Evolutionary conservation across 352 stramenopile species (phyloP), one percentile per base, ranked within the genome.

Genomic region (Pythium coloratum): DNA sequence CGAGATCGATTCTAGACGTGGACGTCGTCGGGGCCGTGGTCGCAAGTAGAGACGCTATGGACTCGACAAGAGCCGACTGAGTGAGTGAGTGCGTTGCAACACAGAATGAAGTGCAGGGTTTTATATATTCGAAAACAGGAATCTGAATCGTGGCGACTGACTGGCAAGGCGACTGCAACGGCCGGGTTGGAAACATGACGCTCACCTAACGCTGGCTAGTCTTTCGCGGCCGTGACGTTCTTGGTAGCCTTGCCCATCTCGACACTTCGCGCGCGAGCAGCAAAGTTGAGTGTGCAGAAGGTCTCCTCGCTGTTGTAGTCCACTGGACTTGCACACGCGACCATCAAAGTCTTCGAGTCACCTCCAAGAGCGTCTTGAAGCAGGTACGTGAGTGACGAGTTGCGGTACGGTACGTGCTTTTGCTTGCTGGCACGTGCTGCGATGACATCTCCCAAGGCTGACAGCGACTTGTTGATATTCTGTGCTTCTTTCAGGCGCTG

Each of bases 371-470:
- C 94, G 77, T 98, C 94, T 72, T 97, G 90, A 10, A 98, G 83
- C 55, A 98, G 75, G 68, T 95, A 97, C 38, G 95, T 98, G 38
- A 99, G 78, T 32, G 92, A 98, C 30, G 90, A 98, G 75, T 98
- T 98, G 67, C 95, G 82, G 70, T 97, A 98, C 33, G 95, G 95
- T 9, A 98, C 84, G 76, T 99, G 96, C 69, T 94, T 94, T 26
- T 86, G 77, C 54, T 94, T 94, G 70, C 84, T 94, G 18, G 85
- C 86, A 12, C 84, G 85, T 28, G 88, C 88, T 24, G 88, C 83
- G 71, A 99, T 99, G 26, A 99, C 97, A 76, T 99, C 97, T 14
- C 97, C 97, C 14, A 99, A 83, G 26, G 97, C 97, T 5, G 92
- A 98, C 28, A 99, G 81, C 53, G 86, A 94, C 66, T 97, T 96